A percentile compares a stretch with the other conserved stretches of the same genome.
Evolutionary conservation across 345 rosid species (phyloP).

Genomic region (Ricinus communis): DNA sequence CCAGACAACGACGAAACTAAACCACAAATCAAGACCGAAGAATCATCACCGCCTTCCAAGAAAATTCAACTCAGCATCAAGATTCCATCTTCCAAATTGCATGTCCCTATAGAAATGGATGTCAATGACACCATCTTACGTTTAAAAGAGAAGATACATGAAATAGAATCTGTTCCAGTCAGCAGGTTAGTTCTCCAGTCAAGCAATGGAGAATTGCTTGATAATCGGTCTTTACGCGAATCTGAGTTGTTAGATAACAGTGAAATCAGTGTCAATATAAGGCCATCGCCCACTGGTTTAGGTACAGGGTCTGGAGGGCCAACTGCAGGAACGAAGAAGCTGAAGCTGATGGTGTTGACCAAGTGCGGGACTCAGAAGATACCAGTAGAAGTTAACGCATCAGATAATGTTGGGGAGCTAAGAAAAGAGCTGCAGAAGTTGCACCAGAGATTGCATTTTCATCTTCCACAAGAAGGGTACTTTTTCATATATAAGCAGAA

Average conservation of each 20-base stretch:
- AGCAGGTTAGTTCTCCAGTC: constrained; percentile 33
- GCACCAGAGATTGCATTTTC: constrained; percentile 52
- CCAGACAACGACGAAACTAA: constrained; percentile 1
- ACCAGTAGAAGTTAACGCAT: constrained; percentile 58
- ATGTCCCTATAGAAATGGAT: constrained; percentile 27
- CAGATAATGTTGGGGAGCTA: constrained; percentile 65
- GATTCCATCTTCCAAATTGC: constrained; percentile 29
- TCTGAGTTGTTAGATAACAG: constrained; percentile 35
- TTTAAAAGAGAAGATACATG: constrained; percentile 46
- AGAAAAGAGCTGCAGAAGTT: constrained; percentile 63
- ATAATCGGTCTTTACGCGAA: constrained; percentile 27
- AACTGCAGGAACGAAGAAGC: constrained; percentile 34
- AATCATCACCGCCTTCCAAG: constrained; percentile 25
- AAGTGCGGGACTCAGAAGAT: constrained; percentile 60
- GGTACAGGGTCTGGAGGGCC: constrained; percentile 20
- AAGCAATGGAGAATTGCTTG: constrained; percentile 35
- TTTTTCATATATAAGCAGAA: constrained; percentile 69
- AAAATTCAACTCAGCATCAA: constrained; percentile 39
- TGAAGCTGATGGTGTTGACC: constrained; percentile 59
- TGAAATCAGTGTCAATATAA: constrained; percentile 32
- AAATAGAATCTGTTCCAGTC: constrained; percentile 35
- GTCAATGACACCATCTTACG: constrained; percentile 30
- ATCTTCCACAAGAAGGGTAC: constrained; percentile 70
- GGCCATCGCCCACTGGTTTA: constrained; percentile 31
- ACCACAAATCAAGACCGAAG: constrained; percentile 33